Conservation (phyloP, 106 monocot genomes). For the Allium cepa region DNA sequence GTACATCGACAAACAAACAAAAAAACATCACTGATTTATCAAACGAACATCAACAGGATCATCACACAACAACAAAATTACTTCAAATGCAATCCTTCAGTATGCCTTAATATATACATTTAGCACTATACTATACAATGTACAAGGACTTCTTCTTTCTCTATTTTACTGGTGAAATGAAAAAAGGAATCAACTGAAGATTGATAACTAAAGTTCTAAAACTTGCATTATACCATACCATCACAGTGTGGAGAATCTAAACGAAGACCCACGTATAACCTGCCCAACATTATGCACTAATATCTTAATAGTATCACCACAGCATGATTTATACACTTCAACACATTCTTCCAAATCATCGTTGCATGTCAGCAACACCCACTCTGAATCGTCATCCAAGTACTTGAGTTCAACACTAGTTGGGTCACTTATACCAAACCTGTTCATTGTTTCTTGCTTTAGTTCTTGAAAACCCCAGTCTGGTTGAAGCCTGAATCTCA, state of each 20-base stretch:
- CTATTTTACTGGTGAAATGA: too few species aligned
- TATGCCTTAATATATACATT: too few species aligned
- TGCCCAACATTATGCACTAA: constrained; percentile 14
- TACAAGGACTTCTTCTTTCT: too few species aligned
- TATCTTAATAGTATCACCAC: constrained; percentile 37
- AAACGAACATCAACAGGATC: too few species aligned
- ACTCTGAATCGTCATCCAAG: constrained; percentile 80
- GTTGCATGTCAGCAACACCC: constrained; percentile 76
- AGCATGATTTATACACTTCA: constrained; percentile 43
- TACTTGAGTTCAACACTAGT: constrained; percentile 51
- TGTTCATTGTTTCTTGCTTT: constrained; percentile 40
- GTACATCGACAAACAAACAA: too few species aligned
- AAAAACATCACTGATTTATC: too few species aligned
- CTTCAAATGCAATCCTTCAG: too few species aligned
- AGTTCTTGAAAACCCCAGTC: constrained; percentile 50
- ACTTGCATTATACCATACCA: too few species aligned
- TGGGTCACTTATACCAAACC: constrained; percentile 27
- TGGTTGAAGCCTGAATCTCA: constrained; percentile 48
- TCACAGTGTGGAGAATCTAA: background rate
- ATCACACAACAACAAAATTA: too few species aligned
- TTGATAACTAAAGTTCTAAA: too few species aligned
- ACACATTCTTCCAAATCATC: constrained; percentile 64
- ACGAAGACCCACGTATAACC: background rate
- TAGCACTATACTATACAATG: too few species aligned
- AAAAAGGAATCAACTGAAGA: too few species aligned